Evolutionary conservation across 768 basidiomycete species (phyloP).

Genomic region (Paxillus ammoniavirescens): DNA sequence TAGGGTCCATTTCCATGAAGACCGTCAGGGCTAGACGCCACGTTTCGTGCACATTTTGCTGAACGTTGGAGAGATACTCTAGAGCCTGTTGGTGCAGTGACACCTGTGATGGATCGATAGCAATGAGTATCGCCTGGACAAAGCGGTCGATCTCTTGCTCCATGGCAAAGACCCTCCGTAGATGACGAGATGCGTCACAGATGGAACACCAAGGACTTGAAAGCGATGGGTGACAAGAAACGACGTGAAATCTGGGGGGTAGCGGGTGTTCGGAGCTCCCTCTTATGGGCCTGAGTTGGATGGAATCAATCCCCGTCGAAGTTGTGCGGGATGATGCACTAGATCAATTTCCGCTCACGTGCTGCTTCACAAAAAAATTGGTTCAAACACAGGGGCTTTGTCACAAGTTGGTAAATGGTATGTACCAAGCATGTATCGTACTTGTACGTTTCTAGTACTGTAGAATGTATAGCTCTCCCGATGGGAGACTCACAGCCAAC

Average conservation of each 20-base stretch:
- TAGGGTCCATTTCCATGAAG: slow-evolving; percentile 60
- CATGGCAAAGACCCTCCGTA: slow-evolving; percentile 41
- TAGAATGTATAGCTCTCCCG: slow-evolving; percentile 53
- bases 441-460: slow-evolving; percentile 20
- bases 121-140: slow-evolving; percentile 84
- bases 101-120: slow-evolving; percentile 73
- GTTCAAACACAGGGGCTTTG: slow-evolving; percentile 18
- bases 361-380: slow-evolving; percentile 7
- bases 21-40: slow-evolving; percentile 82
- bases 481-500: slow-evolving; percentile 49
- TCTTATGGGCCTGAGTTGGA: neutral
- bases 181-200: slow-evolving; percentile 17
- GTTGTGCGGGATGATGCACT: slow-evolving; percentile 1
- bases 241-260: neutral
- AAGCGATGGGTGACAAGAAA: neutral
- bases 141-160: slow-evolving; percentile 74
- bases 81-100: slow-evolving; percentile 83
- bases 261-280: slow-evolving; percentile 1
- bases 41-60: slow-evolving; percentile 68
- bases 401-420: too few relatives aligned
- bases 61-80: slow-evolving; percentile 74
- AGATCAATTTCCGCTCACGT: slow-evolving; percentile 23
- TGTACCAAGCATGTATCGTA: neutral
- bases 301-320: neutral
- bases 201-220: slow-evolving; percentile 10